A percentile compares a stretch with the other conserved stretches of the same genome.
Conservation (phyloP, 2,329 filamentous ascomycete species). For the Thielaviopsis musarum region DNA sequence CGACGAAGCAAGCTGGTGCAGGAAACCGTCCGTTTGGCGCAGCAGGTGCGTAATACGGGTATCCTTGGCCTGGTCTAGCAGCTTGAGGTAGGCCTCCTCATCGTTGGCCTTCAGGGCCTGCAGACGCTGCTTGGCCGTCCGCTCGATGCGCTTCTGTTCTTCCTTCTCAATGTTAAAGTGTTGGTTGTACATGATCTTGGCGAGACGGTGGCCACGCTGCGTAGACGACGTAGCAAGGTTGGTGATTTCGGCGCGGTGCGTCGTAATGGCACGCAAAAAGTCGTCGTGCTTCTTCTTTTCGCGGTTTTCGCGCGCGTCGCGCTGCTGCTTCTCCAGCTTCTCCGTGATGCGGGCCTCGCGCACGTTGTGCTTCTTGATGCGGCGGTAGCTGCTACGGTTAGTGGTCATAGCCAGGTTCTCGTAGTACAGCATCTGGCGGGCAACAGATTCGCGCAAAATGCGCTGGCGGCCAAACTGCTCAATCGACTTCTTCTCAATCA, state of each 20-base stretch:
- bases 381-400: slow-evolving; percentile 76
- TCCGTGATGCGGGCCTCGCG: slow-evolving; percentile 93
- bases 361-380: slow-evolving; percentile 93
- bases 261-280: slow-evolving; percentile 73
- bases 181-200: slow-evolving; percentile 72
- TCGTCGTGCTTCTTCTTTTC: slow-evolving; percentile 97
- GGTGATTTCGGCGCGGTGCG: slow-evolving; percentile 63
- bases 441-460: slow-evolving; percentile 68
- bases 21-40: slow-evolving; percentile 92
- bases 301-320: slow-evolving; percentile 83
- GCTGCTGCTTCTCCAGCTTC: slow-evolving; percentile 97
- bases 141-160: slow-evolving; percentile 94
- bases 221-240: slow-evolving; percentile 50
- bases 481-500: slow-evolving; percentile 91
- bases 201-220: slow-evolving; percentile 67
- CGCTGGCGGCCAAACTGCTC: slow-evolving; percentile 79
- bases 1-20: slow-evolving; percentile 85
- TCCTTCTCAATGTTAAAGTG: slow-evolving; percentile 98
- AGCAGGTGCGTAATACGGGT: slow-evolving; percentile 96
- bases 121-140: slow-evolving; percentile 97
- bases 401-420: slow-evolving; percentile 96
- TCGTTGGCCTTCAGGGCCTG: slow-evolving; percentile 98
- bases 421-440: slow-evolving; percentile 83
- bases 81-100: slow-evolving; percentile 94
- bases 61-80: slow-evolving; percentile 96